Conservation (phyloP, 768 basidiomycete genomes). For the Artomyces pyxidatus region DNA sequence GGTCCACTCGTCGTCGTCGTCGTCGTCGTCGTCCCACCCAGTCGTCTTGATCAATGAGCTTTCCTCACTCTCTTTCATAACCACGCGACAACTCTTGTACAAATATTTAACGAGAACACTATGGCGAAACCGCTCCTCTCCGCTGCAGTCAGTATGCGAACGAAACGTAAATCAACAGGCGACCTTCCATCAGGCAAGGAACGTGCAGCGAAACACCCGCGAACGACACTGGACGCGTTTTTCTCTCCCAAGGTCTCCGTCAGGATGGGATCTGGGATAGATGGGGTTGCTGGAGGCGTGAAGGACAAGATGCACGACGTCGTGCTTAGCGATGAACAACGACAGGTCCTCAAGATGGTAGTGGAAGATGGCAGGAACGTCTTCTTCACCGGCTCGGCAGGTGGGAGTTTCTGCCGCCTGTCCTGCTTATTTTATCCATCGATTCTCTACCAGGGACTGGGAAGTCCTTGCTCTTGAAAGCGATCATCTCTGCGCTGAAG, state of each 20-base stretch:
- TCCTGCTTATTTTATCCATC: background rate
- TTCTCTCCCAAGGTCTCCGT: constrained; percentile 23
- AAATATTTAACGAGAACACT: background rate
- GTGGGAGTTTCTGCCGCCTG: constrained; percentile 25
- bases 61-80: no score
- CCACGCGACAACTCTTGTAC: no score
- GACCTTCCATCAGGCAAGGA: constrained; percentile 7
- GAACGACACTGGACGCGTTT: constrained; percentile 26
- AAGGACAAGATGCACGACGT: constrained; percentile 25
- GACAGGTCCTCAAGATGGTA: constrained; percentile 39
- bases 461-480: constrained; percentile 51
- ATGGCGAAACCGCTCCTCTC: background rate
- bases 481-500: constrained; percentile 45
- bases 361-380: constrained; percentile 51
- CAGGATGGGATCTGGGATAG: constrained; percentile 10
- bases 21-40: no score
- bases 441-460: constrained; percentile 43
- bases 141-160: background rate
- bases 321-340: constrained; percentile 46
- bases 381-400: constrained; percentile 66
- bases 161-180: constrained; percentile 25
- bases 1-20: no score
- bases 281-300: constrained; percentile 9
- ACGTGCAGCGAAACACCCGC: constrained; percentile 21
- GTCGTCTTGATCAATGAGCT: no score